phyloP scores from a whole-genome alignment of 345 rosid genomes.

The Kernera saxatilis region DNA sequence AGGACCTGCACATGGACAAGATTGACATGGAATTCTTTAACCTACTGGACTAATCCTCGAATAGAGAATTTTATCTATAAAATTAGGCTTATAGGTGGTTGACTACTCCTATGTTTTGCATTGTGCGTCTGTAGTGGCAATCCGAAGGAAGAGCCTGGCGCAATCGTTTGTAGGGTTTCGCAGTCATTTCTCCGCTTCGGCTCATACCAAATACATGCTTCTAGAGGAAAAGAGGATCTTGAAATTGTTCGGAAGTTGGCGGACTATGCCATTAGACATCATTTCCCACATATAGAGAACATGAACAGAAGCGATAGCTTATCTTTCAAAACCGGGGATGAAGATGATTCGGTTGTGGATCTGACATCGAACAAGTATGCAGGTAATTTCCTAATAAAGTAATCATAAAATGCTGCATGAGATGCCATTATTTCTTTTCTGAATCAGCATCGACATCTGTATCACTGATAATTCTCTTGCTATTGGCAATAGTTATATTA shows the following conservation, averaged over 20 bases:
- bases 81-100: neutral
- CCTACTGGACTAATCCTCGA: neutral
- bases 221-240: slow-evolving; percentile 88
- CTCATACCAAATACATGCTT: slow-evolving; percentile 86
- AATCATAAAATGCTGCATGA: neutral
- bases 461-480: neutral
- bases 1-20: neutral
- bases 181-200: slow-evolving; percentile 89
- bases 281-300: slow-evolving; percentile 83
- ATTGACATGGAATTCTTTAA: neutral
- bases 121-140: slow-evolving; percentile 63
- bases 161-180: slow-evolving; percentile 89
- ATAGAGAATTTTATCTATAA: neutral
- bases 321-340: slow-evolving; percentile 77
- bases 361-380: slow-evolving; percentile 96
- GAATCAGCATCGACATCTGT: neutral
- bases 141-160: slow-evolving; percentile 95
- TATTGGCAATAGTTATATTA: neutral
- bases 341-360: slow-evolving; percentile 78
- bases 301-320: slow-evolving; percentile 74
- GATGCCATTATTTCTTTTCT: neutral
- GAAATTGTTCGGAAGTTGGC: slow-evolving; percentile 70
- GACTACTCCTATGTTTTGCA: neutral
- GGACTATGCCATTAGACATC: slow-evolving; percentile 86
- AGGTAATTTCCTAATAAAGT: slow-evolving; percentile 38